Base-by-base conservation (phyloP, 139 green algal genomes). In the Pseudopediastrum boryanum region DNA sequence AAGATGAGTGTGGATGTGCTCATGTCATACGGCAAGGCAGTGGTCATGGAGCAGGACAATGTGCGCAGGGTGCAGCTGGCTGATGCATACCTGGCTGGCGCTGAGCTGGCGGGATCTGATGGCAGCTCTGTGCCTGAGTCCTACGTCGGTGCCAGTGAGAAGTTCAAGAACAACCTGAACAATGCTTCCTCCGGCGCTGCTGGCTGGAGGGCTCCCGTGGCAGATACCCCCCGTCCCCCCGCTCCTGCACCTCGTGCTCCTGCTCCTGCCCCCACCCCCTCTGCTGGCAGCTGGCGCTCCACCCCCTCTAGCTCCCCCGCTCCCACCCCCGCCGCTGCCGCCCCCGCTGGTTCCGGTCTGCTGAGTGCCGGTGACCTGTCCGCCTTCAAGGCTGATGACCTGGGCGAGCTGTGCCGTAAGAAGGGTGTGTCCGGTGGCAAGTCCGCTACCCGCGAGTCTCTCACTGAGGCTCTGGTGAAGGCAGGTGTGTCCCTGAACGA, bases 1-100 rank as follows among this genome's bases (percentile, higher is more conserved):
- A 29, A 68, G 19, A 99, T 99, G 94, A 89, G 41, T 64, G 69
- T 98, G 67, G 79, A 93, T 19, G 83, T 90, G 39, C 88, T 99
- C 38, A 85, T 99, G 75, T 82, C 88, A 72, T 98, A 98, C 88
- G 95, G 96, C 82, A 89, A 91, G 59, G 23, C 81, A 23, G 82
- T 99, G 66, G 92, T 96, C 33, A 75, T 93, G n/a, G 96, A 99
- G 93, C 96, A 98, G 90, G 95, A 99, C 87, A 99, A 99, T 83
- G 93, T 99, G 19, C 97, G 95, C 88, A 92, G 96, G 66, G 94
- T 99, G 89, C 96, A 99, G 94, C 90, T 99, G 79, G 96, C 96
- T 0, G 94, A 98, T 61, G 85, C 87, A 44, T 99, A 99, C 94
- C 77, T 99, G 69, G 77, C 51, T 35, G 90, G 93, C 61, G 95